phyloP scores from a whole-genome alignment of 495 filamentous ascomycete genomes.

The Hapsidospora chrysogenum region DNA sequence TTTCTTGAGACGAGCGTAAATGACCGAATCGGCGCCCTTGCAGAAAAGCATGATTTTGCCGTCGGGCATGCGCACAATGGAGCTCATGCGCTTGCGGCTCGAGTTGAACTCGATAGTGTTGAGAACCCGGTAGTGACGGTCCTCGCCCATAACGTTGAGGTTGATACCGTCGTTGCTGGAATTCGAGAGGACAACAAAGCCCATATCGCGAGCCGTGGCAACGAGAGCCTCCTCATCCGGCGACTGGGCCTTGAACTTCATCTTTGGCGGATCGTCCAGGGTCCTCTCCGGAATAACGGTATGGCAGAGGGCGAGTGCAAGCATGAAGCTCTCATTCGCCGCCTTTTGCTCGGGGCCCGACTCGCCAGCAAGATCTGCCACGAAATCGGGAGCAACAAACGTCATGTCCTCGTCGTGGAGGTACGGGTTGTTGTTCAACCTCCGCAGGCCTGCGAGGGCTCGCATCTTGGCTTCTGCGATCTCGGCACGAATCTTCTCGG shows the following conservation, averaged over 20 bases:
- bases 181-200: conserved; percentile 84
- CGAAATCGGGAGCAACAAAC: conserved; percentile 79
- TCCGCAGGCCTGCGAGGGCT: conserved; percentile 57
- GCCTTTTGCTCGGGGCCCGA: conserved; percentile 59
- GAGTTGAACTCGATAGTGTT: conserved; percentile 98
- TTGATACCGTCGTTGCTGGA: conserved; percentile 61
- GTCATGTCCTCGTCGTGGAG: conserved; percentile 78
- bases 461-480: conserved; percentile 59
- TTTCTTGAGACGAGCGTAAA: conserved; percentile 77
- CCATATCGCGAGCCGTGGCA: conserved; percentile 84
- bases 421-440: conserved; percentile 79
- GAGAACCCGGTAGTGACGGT: conserved; percentile 69
- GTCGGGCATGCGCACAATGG: conserved; percentile 91
- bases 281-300: conserved; percentile 85
- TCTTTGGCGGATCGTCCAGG: conserved; percentile 74
- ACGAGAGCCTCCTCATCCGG: conserved; percentile 95
- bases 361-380: conserved; percentile 61
- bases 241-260: conserved; percentile 93
- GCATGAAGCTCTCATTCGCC: conserved; percentile 82
- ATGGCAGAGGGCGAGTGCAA: conserved; percentile 87
- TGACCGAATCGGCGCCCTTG: conserved; percentile 95
- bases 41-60: conserved; percentile 86
- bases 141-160: conserved; percentile 73
- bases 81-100: conserved; percentile 92
- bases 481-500: conserved; percentile 51